Percentiles rank a stretch among this genome's conserved stretches.
These are phyloP conservation scores for Ilex aquifolium DNA, from an alignment of 257 asterid species.

Conservation along the genomic window DNA sequence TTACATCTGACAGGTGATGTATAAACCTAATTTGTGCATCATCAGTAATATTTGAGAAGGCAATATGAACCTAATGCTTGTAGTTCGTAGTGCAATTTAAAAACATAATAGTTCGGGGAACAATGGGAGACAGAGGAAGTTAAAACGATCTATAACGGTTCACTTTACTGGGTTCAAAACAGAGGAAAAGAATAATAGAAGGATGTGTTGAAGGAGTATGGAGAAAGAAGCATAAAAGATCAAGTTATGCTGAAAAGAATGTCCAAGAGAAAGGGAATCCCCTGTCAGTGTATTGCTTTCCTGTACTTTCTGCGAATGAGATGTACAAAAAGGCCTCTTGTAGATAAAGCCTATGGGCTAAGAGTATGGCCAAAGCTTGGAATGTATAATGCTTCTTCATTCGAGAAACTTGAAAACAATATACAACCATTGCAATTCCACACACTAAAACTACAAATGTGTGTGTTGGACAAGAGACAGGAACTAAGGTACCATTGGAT, in stretches of 20 bases:
- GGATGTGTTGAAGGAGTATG: no score
- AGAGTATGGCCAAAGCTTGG: conserved; percentile 32
- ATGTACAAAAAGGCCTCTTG: conserved; percentile 13
- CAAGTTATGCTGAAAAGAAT: not conserved
- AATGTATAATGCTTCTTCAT: conserved; percentile 17
- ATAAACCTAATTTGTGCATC: no score
- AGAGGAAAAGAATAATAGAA: conserved; percentile 10
- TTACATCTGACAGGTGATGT: no score
- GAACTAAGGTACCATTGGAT: no score
- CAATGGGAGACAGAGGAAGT: not conserved
- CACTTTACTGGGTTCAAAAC: not conserved
- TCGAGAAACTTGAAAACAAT: no score
- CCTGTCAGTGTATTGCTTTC: not conserved
- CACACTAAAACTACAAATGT: not conserved
- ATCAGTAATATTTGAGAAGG: no score
- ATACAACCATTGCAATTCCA: not conserved
- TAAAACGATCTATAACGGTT: no score
- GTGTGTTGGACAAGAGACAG: not conserved
- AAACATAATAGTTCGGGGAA: no score
- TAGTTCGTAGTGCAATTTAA: no score
- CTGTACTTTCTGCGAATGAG: conserved; percentile 24
- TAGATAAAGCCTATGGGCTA: conserved; percentile 3
- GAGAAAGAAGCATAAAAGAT: no score
- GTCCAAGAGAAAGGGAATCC: conserved; percentile 3
- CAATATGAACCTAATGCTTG: no score